Percentiles rank a stretch among this genome's conserved stretches.
phyloP scores from a whole-genome alignment of 306 rosid genomes.

The Prunus salicina region DNA sequence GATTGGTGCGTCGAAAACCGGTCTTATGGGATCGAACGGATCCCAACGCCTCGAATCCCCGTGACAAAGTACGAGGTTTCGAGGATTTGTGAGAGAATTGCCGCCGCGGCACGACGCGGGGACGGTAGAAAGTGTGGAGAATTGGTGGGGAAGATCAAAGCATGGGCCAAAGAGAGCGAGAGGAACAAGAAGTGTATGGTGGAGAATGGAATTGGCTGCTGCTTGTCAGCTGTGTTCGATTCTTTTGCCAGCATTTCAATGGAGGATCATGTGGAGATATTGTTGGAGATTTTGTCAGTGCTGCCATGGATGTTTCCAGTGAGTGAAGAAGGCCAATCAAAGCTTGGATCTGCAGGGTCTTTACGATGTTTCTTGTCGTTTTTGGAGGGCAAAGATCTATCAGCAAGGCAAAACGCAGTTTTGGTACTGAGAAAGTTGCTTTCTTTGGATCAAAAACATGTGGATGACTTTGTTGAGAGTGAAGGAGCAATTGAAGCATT shows the following conservation, averaged over 20 bases:
- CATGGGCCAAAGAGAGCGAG: constrained; percentile 83
- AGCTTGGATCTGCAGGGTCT: constrained; percentile 44
- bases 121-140: constrained; percentile 43
- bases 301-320: constrained; percentile 54
- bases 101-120: constrained; percentile 23
- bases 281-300: constrained; percentile 53
- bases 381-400: constrained; percentile 43
- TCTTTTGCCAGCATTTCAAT: constrained; percentile 40
- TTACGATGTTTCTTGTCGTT: constrained; percentile 48
- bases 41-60: constrained; percentile 82
- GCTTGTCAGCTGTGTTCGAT: constrained; percentile 42
- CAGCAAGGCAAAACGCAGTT: constrained; percentile 53
- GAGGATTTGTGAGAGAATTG: constrained; percentile 37
- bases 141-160: constrained; percentile 51
- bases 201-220: constrained; percentile 36
- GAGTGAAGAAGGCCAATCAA: constrained; percentile 35
- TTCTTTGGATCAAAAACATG: constrained; percentile 23
- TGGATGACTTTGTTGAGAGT: constrained; percentile 33
- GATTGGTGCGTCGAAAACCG: constrained; percentile 81
- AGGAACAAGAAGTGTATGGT: constrained; percentile 58
- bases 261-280: constrained; percentile 25
- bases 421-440: constrained; percentile 54
- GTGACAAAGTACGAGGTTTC: constrained; percentile 44
- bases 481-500: constrained; percentile 57
- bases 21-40: constrained; percentile 66